phyloP scores from a whole-genome alignment of 208 protist species.

The Crithidia sp. region DNA sequence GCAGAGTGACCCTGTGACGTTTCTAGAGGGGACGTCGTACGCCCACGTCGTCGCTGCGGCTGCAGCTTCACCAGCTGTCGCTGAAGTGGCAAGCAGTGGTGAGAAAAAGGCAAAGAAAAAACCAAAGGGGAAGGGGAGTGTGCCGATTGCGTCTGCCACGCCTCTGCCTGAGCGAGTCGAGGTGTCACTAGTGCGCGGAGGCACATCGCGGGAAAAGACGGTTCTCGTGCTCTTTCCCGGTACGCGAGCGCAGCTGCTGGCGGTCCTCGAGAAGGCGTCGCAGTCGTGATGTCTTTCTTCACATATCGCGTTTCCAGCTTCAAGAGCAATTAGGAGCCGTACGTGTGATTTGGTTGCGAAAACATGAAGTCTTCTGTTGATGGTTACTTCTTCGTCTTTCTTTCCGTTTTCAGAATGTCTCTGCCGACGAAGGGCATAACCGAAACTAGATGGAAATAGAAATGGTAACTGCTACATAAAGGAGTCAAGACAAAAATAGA shows the following conservation, averaged over 20 bases:
- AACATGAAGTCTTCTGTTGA: background rate
- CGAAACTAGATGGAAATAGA: too few relatives aligned
- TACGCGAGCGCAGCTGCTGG: constrained; percentile 56
- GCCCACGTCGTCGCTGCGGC: constrained; percentile 15
- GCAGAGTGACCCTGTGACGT: constrained; percentile 12
- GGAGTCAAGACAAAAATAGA: too few relatives aligned
- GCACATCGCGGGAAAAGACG: constrained; percentile 64
- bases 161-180: constrained; percentile 37
- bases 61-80: background rate
- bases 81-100: background rate
- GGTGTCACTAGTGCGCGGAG: constrained; percentile 58
- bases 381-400: background rate
- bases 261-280: constrained; percentile 50
- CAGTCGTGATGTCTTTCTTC: background rate
- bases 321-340: too few relatives aligned
- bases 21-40: constrained; percentile 37
- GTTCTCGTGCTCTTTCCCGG: constrained; percentile 62
- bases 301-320: background rate
- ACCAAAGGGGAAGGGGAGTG: constrained; percentile 16
- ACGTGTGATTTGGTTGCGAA: too few relatives aligned
- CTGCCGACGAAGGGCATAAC: too few relatives aligned
- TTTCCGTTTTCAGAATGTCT: background rate
- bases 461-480: too few relatives aligned
- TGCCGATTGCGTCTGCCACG: background rate
- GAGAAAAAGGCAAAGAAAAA: constrained; percentile 30